Evolutionary conservation across 139 green algal genomes (phyloP).

Genomic region (Spirogloea muscicola): DNA sequence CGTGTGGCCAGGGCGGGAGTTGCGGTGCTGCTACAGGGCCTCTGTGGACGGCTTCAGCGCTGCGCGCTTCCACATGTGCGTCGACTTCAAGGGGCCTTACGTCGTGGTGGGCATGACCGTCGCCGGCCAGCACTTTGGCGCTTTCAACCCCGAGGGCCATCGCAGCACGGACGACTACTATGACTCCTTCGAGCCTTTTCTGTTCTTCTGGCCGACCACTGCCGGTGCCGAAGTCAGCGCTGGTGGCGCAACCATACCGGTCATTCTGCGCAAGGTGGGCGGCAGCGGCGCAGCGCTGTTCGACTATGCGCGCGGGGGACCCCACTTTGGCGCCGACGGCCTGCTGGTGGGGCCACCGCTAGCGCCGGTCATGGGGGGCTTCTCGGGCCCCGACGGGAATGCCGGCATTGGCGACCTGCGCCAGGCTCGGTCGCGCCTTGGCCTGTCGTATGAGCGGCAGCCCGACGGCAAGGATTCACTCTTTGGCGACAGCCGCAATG

Average conservation of each 20-base stretch:
- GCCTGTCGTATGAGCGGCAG: slow-evolving; percentile 18
- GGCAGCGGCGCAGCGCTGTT: slow-evolving; percentile 35
- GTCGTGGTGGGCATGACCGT: slow-evolving; percentile 15
- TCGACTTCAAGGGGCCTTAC: slow-evolving; percentile 26
- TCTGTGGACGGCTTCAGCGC: slow-evolving; percentile 21
- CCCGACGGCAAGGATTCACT: slow-evolving; percentile 23
- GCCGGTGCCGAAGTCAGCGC: not conserved
- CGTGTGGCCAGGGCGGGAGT: slow-evolving; percentile 10
- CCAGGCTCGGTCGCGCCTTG: slow-evolving; percentile 9
- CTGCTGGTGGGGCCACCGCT: slow-evolving; percentile 18
- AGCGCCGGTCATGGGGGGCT: slow-evolving; percentile 24
- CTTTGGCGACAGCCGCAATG: slow-evolving; percentile 13
- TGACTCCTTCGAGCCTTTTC: slow-evolving; percentile 34
- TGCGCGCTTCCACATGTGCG: slow-evolving; percentile 12
- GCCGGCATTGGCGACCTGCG: slow-evolving; percentile 9
- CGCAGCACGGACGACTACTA: slow-evolving; percentile 38
- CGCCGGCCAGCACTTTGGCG: slow-evolving; percentile 14
- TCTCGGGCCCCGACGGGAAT: slow-evolving; percentile 11
- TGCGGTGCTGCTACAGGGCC: slow-evolving; percentile 28
- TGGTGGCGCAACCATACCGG: slow-evolving; percentile 2
- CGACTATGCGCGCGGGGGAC: slow-evolving; percentile 36
- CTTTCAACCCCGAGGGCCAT: slow-evolving; percentile 29
- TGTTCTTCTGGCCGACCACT: slow-evolving; percentile 31
- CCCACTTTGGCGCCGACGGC: slow-evolving; percentile 36
- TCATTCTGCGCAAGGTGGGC: slow-evolving; percentile 30